Base-by-base conservation (phyloP, 352 stramenopile genomes). In the Blastocystis sp. region DNA sequence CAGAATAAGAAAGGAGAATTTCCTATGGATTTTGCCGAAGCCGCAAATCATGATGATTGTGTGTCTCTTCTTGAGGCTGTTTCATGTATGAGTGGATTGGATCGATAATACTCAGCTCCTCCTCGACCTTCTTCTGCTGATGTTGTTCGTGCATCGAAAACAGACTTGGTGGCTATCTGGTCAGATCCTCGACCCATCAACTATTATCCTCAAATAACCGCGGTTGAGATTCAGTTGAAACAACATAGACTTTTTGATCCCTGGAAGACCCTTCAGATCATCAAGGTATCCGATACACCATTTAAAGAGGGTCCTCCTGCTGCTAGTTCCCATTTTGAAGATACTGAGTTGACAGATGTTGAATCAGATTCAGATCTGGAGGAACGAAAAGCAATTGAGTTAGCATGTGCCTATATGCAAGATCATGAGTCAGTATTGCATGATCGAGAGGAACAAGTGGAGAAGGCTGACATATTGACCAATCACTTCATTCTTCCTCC, bases 141-240 rank as follows among this genome's bases (percentile, higher is more conserved):
- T 19, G 29, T 80, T 37, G 14, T 16, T 4, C 11, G 24, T 19
- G 43, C 37, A 12, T n/a, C 49, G 46, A 27, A 80, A 3, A 56
- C 21, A 32, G 42, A 80, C 14, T 39, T 19, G 43, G 7, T 59
- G 42, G 49, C 59, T 37, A 19, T 4, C 7, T 80, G 69, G 69
- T 16, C 5, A 5, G 12, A 42, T 32, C 24, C 42, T 27, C n/a
- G 42, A 21, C 11, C n/a, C 14, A 37, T 42, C 12, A 80, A 80
- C 46, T 80, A 80, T 54, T 80, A 63, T 39, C 35, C 69, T 21
- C 14, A 42, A 32, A 61, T 80, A 19, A 80, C 69, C 3, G 37
- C 39, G 32, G 69, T 32, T 29, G 69, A 80, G n/a, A 35, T 80
- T n/a, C 69, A 80, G 49, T 29, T 80, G n/a, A 80, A 80, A 54